These are phyloP conservation scores for Asterochloris sp. DNA, from an alignment of 139 green algal genomes.

Conservation along the genomic window DNA sequence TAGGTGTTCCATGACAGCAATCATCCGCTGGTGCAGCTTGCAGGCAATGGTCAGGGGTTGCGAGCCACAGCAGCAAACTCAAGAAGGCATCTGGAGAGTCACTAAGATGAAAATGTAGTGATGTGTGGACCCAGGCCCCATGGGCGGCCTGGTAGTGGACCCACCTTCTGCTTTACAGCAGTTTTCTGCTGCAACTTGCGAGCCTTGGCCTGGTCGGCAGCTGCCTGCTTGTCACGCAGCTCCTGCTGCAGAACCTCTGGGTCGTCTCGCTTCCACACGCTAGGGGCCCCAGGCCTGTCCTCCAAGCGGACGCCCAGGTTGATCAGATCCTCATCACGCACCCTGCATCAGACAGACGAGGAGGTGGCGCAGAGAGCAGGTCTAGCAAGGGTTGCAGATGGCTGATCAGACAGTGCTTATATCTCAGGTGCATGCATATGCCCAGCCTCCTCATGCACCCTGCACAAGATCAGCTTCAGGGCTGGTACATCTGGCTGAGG, in stretches of 20 bases:
- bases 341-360: conserved; percentile 24
- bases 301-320: conserved; percentile 92
- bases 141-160: not conserved
- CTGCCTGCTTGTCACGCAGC: conserved; percentile 40
- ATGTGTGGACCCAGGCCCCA: not conserved
- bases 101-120: not conserved
- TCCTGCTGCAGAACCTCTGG: conserved; percentile 61
- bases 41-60: not conserved
- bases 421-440: too few species aligned
- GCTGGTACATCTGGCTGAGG: too few species aligned
- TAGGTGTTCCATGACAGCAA: too few species aligned
- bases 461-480: too few species aligned
- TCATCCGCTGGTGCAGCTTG: not conserved
- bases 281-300: conserved; percentile 70
- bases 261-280: conserved; percentile 93
- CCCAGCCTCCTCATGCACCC: too few species aligned
- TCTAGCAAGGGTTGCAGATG: not conserved
- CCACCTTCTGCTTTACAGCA: conserved; percentile 19
- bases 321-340: conserved; percentile 82
- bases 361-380: not conserved
- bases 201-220: conserved; percentile 48
- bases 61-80: not conserved
- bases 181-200: conserved; percentile 7
- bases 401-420: not conserved
- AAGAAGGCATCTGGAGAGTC: not conserved